These are phyloP conservation scores for Penicillium pulvis DNA, from an alignment of 495 filamentous ascomycete genomes.

Conservation along the genomic window DNA sequence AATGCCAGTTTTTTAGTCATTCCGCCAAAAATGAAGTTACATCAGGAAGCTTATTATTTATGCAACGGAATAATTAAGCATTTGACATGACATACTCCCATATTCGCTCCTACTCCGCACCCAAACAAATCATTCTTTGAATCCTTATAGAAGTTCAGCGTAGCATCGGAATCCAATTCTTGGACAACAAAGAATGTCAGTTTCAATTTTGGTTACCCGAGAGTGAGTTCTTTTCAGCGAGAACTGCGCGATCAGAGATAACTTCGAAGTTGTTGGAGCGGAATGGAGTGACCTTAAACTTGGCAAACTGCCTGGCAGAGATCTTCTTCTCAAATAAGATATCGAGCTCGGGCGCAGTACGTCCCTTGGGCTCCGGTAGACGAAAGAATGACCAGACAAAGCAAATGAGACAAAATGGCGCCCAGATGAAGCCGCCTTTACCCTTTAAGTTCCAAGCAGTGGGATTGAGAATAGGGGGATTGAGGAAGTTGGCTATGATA, in stretches of 20 bases:
- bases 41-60: too few relatives aligned
- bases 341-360: slow-evolving; percentile 62
- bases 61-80: too few relatives aligned
- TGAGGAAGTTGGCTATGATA: slow-evolving; percentile 65
- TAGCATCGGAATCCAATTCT: not conserved
- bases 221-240: not conserved
- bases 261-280: slow-evolving; percentile 18
- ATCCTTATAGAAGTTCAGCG: not conserved
- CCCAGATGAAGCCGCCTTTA: slow-evolving; percentile 70
- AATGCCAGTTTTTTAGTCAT: too few relatives aligned
- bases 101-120: too few relatives aligned
- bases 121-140: not conserved
- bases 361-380: slow-evolving; percentile 60
- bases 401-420: slow-evolving; percentile 47
- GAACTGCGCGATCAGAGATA: slow-evolving; percentile 2
- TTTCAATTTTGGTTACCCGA: not conserved
- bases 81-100: too few relatives aligned
- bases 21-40: too few relatives aligned
- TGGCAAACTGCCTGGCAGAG: slow-evolving; percentile 40
- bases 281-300: slow-evolving; percentile 59
- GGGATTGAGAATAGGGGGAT: slow-evolving; percentile 56
- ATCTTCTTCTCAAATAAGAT: slow-evolving; percentile 38
- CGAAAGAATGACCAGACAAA: slow-evolving; percentile 51
- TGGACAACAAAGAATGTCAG: not conserved
- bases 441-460: slow-evolving; percentile 56